Percentiles rank a stretch among this genome's conserved stretches.
Conservation (phyloP, 2,329 filamentous ascomycete genomes). For the Aspergillus vadensis region DNA sequence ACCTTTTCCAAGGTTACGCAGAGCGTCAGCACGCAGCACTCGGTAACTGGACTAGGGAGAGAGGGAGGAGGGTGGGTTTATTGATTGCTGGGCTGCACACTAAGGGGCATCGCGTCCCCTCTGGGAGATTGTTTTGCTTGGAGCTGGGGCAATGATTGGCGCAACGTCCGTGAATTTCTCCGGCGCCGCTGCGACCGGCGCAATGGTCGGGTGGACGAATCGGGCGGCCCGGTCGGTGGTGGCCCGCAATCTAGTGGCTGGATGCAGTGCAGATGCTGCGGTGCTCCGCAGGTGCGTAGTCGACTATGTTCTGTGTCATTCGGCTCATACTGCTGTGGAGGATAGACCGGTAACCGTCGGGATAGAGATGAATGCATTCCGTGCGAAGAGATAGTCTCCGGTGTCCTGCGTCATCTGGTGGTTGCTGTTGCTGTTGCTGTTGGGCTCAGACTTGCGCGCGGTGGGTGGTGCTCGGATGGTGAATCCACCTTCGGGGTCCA, state of each 20-base stretch:
- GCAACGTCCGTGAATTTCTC: not conserved
- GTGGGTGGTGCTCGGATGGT: constrained; percentile 25
- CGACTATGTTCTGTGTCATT: not conserved
- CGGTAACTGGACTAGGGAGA: not conserved
- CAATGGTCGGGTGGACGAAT: not conserved
- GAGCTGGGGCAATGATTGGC: not conserved
- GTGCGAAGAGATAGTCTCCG: not conserved
- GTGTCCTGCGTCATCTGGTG: not conserved
- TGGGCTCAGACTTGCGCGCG: not conserved
- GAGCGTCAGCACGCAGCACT: too few relatives aligned
- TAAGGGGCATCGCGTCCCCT: not conserved
- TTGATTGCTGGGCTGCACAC: not conserved
- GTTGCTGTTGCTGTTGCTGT: not conserved
- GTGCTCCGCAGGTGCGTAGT: not conserved
- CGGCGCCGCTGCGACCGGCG: not conserved
- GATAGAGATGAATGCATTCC: constrained; percentile 2
- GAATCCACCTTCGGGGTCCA: constrained; percentile 32
- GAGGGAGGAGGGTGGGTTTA: not conserved
- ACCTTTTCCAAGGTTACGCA: too few relatives aligned
- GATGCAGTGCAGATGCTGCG: not conserved
- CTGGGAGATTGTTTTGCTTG: not conserved
- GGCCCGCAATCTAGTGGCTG: not conserved
- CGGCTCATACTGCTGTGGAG: not conserved
- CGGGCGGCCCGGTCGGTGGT: not conserved
- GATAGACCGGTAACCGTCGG: not conserved